These are phyloP conservation scores for Sphagnum magellanicum DNA, from an alignment of 228 moss, liverwort and hornwort species.

Conservation along the genomic window DNA sequence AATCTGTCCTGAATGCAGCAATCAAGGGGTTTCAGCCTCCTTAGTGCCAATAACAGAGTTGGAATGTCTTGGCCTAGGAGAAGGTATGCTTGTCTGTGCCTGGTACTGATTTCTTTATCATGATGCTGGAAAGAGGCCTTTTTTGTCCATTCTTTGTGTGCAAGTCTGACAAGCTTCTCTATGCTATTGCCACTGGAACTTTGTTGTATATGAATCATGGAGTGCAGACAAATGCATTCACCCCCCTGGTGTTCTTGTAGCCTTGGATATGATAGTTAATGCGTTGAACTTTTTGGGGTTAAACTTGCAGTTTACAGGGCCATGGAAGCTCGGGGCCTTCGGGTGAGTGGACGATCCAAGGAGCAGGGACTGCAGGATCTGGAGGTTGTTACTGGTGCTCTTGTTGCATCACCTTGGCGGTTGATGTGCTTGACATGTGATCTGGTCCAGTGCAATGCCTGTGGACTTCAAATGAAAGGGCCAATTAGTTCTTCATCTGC, in stretches of 20 bases:
- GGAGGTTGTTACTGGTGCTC: conserved; percentile 5
- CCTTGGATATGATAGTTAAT: background rate
- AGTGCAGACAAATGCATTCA: too few relatives aligned
- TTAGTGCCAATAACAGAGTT: conserved; percentile 6
- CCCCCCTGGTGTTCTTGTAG: background rate
- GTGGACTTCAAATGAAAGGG: conserved; percentile 7
- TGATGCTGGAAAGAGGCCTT: background rate
- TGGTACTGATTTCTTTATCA: background rate
- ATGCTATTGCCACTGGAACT: background rate
- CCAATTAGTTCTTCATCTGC: background rate
- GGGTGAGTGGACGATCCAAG: conserved; percentile 14
- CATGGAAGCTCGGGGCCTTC: conserved; percentile 11
- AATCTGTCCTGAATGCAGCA: conserved; percentile 7
- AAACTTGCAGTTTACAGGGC: conserved; percentile 8
- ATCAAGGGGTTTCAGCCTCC: background rate
- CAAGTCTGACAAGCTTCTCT: background rate
- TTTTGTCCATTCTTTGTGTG: too few relatives aligned
- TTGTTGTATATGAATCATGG: too few relatives aligned
- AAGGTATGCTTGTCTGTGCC: conserved; percentile 1
- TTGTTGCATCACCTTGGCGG: conserved; percentile 9
- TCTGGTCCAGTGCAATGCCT: conserved; percentile 11
- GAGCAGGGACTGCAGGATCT: conserved; percentile 7
- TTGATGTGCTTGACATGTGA: conserved; percentile 9
- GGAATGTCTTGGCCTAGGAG: conserved; percentile 7
- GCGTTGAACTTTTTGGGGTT: background rate